Evolutionary conservation across 2,329 filamentous ascomycete genomes (phyloP).

Genomic region (Penicillium sp.): DNA sequence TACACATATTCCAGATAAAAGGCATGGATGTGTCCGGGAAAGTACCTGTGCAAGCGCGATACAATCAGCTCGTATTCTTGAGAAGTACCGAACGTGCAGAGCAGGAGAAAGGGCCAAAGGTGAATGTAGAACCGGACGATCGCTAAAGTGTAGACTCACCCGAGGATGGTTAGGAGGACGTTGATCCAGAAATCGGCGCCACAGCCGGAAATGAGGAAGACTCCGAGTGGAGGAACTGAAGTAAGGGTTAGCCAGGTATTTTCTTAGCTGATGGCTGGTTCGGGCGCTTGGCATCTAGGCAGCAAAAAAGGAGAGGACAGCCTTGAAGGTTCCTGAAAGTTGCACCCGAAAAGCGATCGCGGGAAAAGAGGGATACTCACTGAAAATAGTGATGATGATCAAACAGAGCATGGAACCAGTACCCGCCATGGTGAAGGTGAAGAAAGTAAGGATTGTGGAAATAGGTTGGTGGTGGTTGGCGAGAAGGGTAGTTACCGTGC

Average conservation of each 20-base stretch:
- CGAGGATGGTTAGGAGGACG: conserved; percentile 67
- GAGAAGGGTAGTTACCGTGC: conserved; percentile 3
- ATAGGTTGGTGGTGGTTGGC: neutral
- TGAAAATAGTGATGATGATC: conserved; percentile 52
- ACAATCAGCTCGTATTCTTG: neutral
- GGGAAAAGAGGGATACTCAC: conserved; percentile 36
- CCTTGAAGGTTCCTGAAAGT: neutral
- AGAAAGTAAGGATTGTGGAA: neutral
- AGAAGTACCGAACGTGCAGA: neutral
- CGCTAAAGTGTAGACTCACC: conserved; percentile 47
- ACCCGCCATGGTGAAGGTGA: conserved; percentile 35
- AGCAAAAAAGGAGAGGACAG: neutral
- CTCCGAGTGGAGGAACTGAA: conserved; percentile 67
- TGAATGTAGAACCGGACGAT: neutral
- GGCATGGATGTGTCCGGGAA: conserved; percentile 78
- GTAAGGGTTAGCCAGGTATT: conserved; percentile 16
- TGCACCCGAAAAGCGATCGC: neutral
- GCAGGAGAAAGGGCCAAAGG: neutral
- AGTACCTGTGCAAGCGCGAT: conserved; percentile 54
- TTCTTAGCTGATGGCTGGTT: neutral
- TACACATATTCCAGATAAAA: conserved; percentile 85
- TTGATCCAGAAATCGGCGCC: conserved; percentile 69
- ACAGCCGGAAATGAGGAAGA: conserved; percentile 67
- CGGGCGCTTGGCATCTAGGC: neutral
- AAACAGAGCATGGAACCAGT: conserved; percentile 46